Evolutionary conservation across 495 filamentous ascomycete genomes (phyloP).

Genomic region (Podospora bellae-mahoneyi): DNA sequence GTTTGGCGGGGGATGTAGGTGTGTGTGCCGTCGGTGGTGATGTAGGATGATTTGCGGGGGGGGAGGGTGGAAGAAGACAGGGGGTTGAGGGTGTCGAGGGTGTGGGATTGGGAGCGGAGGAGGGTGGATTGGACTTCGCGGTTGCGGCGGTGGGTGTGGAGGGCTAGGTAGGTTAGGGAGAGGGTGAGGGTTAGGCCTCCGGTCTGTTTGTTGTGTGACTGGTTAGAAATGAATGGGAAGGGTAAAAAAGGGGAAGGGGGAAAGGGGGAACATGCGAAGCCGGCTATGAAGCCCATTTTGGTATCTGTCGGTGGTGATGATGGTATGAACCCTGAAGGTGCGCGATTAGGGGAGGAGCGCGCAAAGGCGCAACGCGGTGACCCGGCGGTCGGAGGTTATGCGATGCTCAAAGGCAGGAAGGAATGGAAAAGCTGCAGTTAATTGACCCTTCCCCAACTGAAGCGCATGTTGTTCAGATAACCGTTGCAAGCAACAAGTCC

Average conservation of each 20-base stretch:
- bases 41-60: constrained; percentile 26
- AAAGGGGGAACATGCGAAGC: constrained; percentile 62
- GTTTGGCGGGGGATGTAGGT: constrained; percentile 23
- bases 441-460: background rate
- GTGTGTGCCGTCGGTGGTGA: constrained; percentile 11
- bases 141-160: constrained; percentile 68
- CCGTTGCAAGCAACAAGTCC: background rate
- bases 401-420: background rate
- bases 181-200: constrained; percentile 85
- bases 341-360: background rate
- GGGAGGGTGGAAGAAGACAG: constrained; percentile 36
- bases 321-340: background rate
- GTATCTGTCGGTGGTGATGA: background rate
- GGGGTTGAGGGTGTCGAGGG: constrained; percentile 55
- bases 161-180: constrained; percentile 72
- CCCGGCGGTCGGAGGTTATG: background rate
- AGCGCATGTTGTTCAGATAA: background rate
- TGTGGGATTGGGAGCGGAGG: constrained; percentile 66
- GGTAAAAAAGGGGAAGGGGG: background rate
- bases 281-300: constrained; percentile 49
- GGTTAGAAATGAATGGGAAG: background rate
- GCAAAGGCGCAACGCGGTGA: background rate
- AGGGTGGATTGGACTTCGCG: constrained; percentile 65
- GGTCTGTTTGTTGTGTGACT: constrained; percentile 44
- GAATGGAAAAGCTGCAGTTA: background rate